Evolutionary conservation across 176 grass and related monocot species (phyloP).

Genomic region (Eragrostis nindensis): DNA sequence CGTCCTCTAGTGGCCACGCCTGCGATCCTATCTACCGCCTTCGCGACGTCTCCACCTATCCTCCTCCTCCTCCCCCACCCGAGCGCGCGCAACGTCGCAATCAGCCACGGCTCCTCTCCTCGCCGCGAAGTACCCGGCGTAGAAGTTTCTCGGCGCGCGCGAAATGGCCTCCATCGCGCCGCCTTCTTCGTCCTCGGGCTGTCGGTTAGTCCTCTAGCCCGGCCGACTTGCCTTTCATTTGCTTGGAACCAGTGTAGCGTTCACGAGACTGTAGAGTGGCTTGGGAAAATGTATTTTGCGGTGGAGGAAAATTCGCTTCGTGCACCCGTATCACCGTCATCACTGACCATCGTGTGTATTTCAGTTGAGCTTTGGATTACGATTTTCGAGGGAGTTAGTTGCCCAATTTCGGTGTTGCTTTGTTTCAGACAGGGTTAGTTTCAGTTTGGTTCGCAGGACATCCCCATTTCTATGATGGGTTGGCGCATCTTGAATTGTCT

Average conservation of each 20-base stretch:
- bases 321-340: neutral
- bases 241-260: neutral
- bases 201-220: slow-evolving; percentile 28
- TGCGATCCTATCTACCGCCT: slow-evolving; percentile 7
- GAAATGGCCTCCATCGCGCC: slow-evolving; percentile 34
- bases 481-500: neutral
- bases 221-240: neutral
- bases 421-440: neutral
- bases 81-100: neutral
- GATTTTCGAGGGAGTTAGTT: neutral
- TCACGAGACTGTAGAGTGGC: neutral
- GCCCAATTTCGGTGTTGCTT: neutral
- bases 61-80: neutral
- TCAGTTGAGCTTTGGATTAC: neutral
- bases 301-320: neutral
- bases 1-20: neutral
- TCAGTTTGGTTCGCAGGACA: slow-evolving; percentile 1
- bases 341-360: neutral
- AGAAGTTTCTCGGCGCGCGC: neutral
- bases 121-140: neutral
- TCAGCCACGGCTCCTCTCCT: neutral
- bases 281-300: neutral
- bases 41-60: slow-evolving; percentile 8
- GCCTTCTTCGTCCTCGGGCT: slow-evolving; percentile 29
- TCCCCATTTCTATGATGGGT: neutral